Evolutionary conservation across 2,329 filamentous ascomycete genomes (phyloP).

Genomic region (Mycosphaerella sp.): DNA sequence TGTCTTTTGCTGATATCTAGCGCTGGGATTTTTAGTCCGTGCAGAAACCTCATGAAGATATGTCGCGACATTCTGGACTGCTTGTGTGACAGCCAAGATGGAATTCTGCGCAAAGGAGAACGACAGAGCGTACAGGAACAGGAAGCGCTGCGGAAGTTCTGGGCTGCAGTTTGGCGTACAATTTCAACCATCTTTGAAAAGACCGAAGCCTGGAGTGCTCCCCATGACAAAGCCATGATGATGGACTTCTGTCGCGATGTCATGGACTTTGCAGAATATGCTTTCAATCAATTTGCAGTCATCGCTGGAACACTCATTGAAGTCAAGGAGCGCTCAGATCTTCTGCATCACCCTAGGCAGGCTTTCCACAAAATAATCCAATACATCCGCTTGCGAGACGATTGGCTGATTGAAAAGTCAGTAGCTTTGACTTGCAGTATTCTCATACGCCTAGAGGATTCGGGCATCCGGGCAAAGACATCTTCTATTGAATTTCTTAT

Average conservation of each 20-base stretch:
- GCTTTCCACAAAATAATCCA: slow-evolving; percentile 62
- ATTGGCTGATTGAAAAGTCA: slow-evolving; percentile 74
- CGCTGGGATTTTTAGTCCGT: slow-evolving; percentile 54
- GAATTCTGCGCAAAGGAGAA: slow-evolving; percentile 56
- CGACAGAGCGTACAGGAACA: slow-evolving; percentile 52
- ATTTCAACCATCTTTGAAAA: slow-evolving; percentile 74
- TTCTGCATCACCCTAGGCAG: slow-evolving; percentile 59
- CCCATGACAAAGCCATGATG: slow-evolving; percentile 71
- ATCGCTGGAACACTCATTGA: slow-evolving; percentile 63
- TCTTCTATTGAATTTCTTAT: slow-evolving; percentile 57
- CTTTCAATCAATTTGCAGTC: slow-evolving; percentile 79
- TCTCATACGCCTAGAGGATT: slow-evolving; percentile 70
- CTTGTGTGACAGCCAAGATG: slow-evolving; percentile 57
- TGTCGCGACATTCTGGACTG: slow-evolving; percentile 57
- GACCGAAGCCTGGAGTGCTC: slow-evolving; percentile 70
- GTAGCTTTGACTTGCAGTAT: slow-evolving; percentile 81
- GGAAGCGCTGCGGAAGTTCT: slow-evolving; percentile 66
- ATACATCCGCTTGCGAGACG: slow-evolving; percentile 85
- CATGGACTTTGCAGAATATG: slow-evolving; percentile 83
- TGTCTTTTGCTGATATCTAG: slow-evolving; percentile 51
- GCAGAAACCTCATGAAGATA: slow-evolving; percentile 55
- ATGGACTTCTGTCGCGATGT: slow-evolving; percentile 89
- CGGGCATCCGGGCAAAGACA: slow-evolving; percentile 61
- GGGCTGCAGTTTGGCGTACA: slow-evolving; percentile 76
- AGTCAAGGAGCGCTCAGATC: slow-evolving; percentile 29